Conservation (phyloP, 1,284 basidiomycete species). For the Bondarzewia mesenterica region DNA sequence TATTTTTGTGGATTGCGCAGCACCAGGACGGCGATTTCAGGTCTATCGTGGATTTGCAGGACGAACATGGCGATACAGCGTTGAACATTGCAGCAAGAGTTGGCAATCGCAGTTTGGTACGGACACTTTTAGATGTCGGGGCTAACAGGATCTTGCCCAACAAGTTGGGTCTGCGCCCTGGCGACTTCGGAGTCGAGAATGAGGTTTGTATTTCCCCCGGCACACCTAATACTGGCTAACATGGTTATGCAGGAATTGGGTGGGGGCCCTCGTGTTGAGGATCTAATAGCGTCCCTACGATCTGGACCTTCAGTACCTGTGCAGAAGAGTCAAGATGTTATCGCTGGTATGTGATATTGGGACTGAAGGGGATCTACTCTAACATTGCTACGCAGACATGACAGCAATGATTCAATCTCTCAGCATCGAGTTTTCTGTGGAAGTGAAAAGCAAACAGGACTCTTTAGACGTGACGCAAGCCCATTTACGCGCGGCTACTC, state of each 20-base stretch:
- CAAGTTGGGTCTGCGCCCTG: slow-evolving; percentile 87
- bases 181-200: slow-evolving; percentile 89
- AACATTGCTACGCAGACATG: slow-evolving; percentile 54
- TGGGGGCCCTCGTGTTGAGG: slow-evolving; percentile 65
- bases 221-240: slow-evolving; percentile 2
- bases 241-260: slow-evolving; percentile 48
- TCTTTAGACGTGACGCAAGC: slow-evolving; percentile 79
- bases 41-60: slow-evolving; percentile 85
- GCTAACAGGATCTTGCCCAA: slow-evolving; percentile 91
- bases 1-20: slow-evolving; percentile 79
- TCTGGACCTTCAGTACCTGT: slow-evolving; percentile 65
- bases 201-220: slow-evolving; percentile 47
- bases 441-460: slow-evolving; percentile 85
- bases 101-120: slow-evolving; percentile 84
- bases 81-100: slow-evolving; percentile 93
- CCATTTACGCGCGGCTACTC: slow-evolving; percentile 83
- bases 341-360: slow-evolving; percentile 61
- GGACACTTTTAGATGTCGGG: slow-evolving; percentile 86
- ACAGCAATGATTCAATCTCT: slow-evolving; percentile 76
- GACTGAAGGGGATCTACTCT: too few relatives aligned
- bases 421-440: slow-evolving; percentile 71
- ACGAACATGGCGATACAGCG: slow-evolving; percentile 94
- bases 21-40: slow-evolving; percentile 68
- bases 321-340: slow-evolving; percentile 86
- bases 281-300: slow-evolving; percentile 62